Evolutionary conservation across 495 filamentous ascomycete genomes (phyloP).

Genomic region (Extremus antarcticus): DNA sequence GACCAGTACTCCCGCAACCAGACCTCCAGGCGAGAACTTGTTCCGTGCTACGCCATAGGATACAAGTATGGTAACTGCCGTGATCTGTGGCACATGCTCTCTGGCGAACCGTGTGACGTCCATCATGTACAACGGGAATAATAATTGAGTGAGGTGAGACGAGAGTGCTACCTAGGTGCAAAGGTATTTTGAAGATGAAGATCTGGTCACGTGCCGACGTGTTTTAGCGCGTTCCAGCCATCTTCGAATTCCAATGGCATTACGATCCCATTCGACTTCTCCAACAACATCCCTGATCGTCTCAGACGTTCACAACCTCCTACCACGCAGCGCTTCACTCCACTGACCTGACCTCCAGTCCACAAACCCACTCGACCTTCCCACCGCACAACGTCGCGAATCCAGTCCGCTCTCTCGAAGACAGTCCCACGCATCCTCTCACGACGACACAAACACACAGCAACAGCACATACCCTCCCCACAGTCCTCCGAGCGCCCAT

Average conservation of each 20-base stretch:
- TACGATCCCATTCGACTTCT: neutral
- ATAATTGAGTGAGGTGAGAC: no score
- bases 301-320: conserved; percentile 2
- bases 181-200: no score
- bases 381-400: conserved; percentile 11
- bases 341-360: neutral
- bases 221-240: neutral
- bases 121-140: no score
- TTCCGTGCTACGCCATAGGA: conserved; percentile 62
- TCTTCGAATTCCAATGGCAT: neutral
- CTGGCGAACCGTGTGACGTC: conserved; percentile 5
- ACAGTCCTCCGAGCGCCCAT: conserved; percentile 9
- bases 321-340: neutral
- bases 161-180: no score
- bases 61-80: conserved; percentile 51
- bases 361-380: neutral
- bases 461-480: conserved; percentile 21
- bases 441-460: neutral
- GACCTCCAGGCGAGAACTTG: conserved; percentile 64
- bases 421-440: conserved; percentile 6
- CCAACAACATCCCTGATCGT: neutral
- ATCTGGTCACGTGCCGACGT: neutral
- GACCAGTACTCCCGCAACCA: conserved; percentile 57
- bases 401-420: neutral
- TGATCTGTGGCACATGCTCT: conserved; percentile 26